Evolutionary conservation across 805 yeast genomes (phyloP).

Genomic region (Suhomyces vadensis): DNA sequence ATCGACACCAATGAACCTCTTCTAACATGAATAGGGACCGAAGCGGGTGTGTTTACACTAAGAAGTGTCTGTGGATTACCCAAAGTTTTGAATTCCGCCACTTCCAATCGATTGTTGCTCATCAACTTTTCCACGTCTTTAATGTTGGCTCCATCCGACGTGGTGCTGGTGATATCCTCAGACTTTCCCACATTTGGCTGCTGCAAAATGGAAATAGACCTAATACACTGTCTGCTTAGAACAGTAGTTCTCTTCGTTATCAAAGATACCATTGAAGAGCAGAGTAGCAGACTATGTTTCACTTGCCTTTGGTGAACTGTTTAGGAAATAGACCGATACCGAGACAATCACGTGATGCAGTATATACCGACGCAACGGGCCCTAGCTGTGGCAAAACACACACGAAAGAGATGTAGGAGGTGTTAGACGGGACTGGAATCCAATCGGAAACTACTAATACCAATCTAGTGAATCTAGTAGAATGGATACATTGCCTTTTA

Average conservation of each 20-base stretch:
- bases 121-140: constrained; percentile 17
- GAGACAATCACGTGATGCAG: no score
- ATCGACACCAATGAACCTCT: constrained; percentile 53
- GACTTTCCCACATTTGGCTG: not conserved
- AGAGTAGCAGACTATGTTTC: no score
- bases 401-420: no score
- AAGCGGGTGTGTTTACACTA: constrained; percentile 56
- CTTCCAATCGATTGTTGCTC: constrained; percentile 20
- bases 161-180: constrained; percentile 6
- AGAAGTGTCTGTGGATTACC: constrained; percentile 52
- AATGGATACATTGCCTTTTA: no score
- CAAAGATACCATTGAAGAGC: constrained; percentile 1
- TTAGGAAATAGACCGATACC: no score
- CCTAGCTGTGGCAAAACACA: no score
- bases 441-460: no score
- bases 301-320: no score
- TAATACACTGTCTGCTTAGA: not conserved
- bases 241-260: not conserved
- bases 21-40: constrained; percentile 52
- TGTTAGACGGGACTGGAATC: no score
- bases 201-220: constrained; percentile 3
- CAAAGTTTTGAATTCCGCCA: constrained; percentile 39
- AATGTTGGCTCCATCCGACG: constrained; percentile 11
- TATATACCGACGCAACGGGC: no score
- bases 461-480: no score